Base-by-base conservation (phyloP, 257 asterid genomes). In the Leptodermis oblonga region DNA sequence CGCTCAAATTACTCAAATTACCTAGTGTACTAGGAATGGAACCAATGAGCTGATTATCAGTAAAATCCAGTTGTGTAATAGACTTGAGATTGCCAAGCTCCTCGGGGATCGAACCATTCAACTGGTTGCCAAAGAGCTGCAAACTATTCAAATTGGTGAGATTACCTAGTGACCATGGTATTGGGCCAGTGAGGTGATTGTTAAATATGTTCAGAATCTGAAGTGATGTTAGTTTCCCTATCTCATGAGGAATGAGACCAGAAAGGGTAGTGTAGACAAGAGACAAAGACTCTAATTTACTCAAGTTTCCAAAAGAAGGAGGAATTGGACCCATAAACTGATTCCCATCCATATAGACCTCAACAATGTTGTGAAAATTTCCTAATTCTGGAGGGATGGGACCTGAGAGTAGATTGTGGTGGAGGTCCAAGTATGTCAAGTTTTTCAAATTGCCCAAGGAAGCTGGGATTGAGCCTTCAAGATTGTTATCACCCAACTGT, bases 151-250 rank as follows among this genome's bases (percentile, higher is more conserved):
- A 7, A 20, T 23, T 14, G 17, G 43, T 26, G 4, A 10, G 23
- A 8, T 46, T 67, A 9, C 67, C 18, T 9, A 66, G 14, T 22
- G 63, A 68, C 12, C 1, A 0, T 17, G 76, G 65, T 18, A 72
- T 51, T 23, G 69, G 0, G 12, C 36, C 72, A 37, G 1, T 30
- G 1, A 73, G 22, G 33, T 30, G 33, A 43, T 70, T 60, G 3
- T 36, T 28, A 4, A 10, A 42, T 23, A 70, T 20, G 36, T 49
- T 42, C 14, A 60, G 49, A 2, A 4, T 12, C 7, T n/a, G 0
- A 14, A 73, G 62, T n/a, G 52, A 23, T 34, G 62, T 67, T 12
- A 66, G 17, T 20, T 67, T 73, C 22, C 72, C 77, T 3, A 73
- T 20, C 46, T 73, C 73, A 4, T 10, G 53, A 26, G 74, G 74